Evolutionary conservation across 768 basidiomycete species (phyloP).

Genomic region (Tulasnella sp.): DNA sequence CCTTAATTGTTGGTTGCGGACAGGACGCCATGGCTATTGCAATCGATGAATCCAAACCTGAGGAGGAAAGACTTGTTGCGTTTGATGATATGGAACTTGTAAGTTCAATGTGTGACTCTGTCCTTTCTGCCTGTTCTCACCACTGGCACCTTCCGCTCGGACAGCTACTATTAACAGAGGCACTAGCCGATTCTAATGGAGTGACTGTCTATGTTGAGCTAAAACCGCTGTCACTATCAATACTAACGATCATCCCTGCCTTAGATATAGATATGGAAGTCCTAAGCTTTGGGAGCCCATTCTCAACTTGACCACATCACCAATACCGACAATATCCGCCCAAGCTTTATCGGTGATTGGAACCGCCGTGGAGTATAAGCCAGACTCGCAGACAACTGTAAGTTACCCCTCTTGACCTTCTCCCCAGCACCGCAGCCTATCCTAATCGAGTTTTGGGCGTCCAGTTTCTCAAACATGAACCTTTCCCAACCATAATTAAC

Average conservation of each 20-base stretch:
- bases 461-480: slow-evolving; percentile 49
- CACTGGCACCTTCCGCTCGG: background rate
- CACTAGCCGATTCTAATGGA: no score
- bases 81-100: slow-evolving; percentile 88
- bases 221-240: no score
- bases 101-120: slow-evolving; percentile 25
- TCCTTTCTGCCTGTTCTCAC: background rate
- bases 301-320: slow-evolving; percentile 50
- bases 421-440: background rate
- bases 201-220: no score
- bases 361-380: slow-evolving; percentile 86
- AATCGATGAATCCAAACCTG: slow-evolving; percentile 44
- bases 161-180: no score
- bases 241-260: no score
- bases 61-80: slow-evolving; percentile 56
- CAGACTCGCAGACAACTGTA: slow-evolving; percentile 69
- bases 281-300: slow-evolving; percentile 78
- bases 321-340: slow-evolving; percentile 52
- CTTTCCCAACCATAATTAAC: slow-evolving; percentile 54
- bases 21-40: slow-evolving; percentile 59
- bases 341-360: slow-evolving; percentile 81
- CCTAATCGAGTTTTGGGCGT: slow-evolving; percentile 38
- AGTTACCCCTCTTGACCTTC: slow-evolving; percentile 28
- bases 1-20: slow-evolving; percentile 24
- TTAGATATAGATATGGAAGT: no score